Evolutionary conservation across 1,139 yeast species (phyloP), one percentile per base, ranked within the genome.

Genomic region (Saccharomycopsis hybrid): DNA sequence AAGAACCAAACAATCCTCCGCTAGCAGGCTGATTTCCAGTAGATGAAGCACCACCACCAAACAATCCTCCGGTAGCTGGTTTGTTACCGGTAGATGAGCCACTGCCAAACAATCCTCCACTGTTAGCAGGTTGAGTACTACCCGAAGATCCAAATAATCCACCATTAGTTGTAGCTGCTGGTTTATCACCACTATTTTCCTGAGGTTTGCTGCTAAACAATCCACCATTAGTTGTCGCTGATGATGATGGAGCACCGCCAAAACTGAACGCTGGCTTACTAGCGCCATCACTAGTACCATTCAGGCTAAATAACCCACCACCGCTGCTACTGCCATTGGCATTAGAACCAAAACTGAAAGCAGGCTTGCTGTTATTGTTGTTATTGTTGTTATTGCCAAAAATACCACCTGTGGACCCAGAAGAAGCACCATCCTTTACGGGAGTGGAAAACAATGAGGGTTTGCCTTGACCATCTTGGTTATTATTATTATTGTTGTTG

Each of bases 221-320:
- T 31, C 24, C 29, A 31, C 41, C 41, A 27, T 41, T 36, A 41
- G 39, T 32, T 52, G 46, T 3, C 55, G 55, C 5, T 25, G 56
- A 47, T 11, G 46, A 44, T 18, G 46, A 18, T 27, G 65, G 54
- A 38, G 65, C 62, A 13, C 63, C 57, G 31, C 70, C 69, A 51
- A 65, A 65, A 5, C 64, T 58, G 49, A 62, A 59, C n/a, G 62
- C 54, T 5, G 64, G 58, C 25, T 58, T 63, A 38, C 55, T 62
- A 41, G 58, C 59, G 44, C 56, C 54, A 4, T 54, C 52, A 24
- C 50, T 43, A 24, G 57, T 33, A n/a, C 58, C 58, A 25, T 61
- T 62, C 46, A 60, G 55, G 11, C 56, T 48, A 29, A 47, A 41
- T 13, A 41, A 36, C 13, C 31, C n/a, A 1, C 41, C 35, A 18